Percentiles rank a stretch among this genome's conserved stretches.
Conservation (phyloP, 345 rosid species). For the Salix purpurea region DNA sequence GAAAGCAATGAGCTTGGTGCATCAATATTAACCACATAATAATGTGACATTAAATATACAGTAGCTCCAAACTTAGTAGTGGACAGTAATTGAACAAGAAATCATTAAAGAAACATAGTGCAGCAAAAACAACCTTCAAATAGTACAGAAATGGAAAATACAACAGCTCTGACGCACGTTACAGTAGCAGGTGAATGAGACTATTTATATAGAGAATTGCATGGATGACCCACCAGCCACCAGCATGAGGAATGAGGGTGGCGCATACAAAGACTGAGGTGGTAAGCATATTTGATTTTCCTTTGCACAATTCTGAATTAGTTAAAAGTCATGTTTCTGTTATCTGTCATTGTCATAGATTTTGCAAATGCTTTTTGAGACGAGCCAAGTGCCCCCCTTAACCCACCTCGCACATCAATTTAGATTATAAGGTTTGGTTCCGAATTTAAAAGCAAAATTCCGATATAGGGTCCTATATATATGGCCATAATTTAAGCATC, state of each 20-base stretch:
- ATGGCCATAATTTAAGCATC: too few species aligned
- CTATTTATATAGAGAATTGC: constrained; percentile 20
- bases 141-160: constrained; percentile 1
- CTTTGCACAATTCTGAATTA: constrained; percentile 9
- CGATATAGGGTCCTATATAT: neutral
- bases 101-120: neutral
- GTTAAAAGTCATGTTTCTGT: constrained; percentile 19
- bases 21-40: constrained; percentile 23
- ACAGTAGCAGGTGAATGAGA: constrained; percentile 1
- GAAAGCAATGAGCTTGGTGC: constrained; percentile 23
- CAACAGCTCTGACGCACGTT: constrained; percentile 20
- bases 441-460: too few species aligned
- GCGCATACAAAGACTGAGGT: constrained; percentile 27
- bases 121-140: constrained; percentile 11
- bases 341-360: constrained; percentile 27
- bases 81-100: neutral
- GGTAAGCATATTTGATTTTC: constrained; percentile 35
- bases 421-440: neutral
- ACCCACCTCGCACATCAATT: neutral
- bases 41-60: constrained; percentile 6
- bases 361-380: neutral
- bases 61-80: neutral
- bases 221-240: constrained; percentile 15
- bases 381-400: neutral
- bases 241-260: constrained; percentile 1